Evolutionary conservation across 371 early-diverging fungal genomes (phyloP).

Genomic region (Capniomyces stellatus): DNA sequence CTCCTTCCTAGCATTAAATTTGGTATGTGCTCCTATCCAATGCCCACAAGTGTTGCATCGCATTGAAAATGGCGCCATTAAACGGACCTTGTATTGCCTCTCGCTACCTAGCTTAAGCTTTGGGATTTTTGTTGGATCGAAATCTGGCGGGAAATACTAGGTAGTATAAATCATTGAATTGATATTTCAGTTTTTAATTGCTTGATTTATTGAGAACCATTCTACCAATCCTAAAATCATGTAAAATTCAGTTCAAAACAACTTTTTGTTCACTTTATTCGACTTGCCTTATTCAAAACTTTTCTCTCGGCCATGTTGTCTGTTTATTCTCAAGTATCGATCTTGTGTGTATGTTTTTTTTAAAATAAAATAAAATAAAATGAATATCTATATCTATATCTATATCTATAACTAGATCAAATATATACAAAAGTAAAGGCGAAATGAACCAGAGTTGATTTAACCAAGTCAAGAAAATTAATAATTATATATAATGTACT

Average conservation of each 20-base stretch:
- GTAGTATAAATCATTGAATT: not conserved
- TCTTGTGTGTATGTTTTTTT: not conserved
- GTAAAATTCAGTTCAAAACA: not conserved
- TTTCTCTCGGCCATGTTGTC: not conserved
- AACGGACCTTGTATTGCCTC: constrained; percentile 79
- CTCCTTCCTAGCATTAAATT: constrained; percentile 94
- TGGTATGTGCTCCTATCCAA: constrained; percentile 90
- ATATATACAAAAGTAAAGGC: too few relatives aligned
- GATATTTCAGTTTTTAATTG: not conserved
- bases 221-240: not conserved
- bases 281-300: constrained; percentile 1
- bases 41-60: constrained; percentile 89
- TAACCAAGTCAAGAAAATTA: too few relatives aligned
- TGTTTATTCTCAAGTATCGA: not conserved
- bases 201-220: not conserved
- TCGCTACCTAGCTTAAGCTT: constrained; percentile 60
- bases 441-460: too few relatives aligned
- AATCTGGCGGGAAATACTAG: constrained; percentile 25
- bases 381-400: not conserved
- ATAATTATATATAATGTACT: too few relatives aligned
- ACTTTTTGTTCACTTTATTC: not conserved
- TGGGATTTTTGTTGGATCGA: constrained; percentile 30
- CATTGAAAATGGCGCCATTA: constrained; percentile 97
- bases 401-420: too few relatives aligned
- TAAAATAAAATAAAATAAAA: not conserved